Conservation (phyloP, 495 filamentous ascomycete genomes). For the Neurospora sp. region DNA sequence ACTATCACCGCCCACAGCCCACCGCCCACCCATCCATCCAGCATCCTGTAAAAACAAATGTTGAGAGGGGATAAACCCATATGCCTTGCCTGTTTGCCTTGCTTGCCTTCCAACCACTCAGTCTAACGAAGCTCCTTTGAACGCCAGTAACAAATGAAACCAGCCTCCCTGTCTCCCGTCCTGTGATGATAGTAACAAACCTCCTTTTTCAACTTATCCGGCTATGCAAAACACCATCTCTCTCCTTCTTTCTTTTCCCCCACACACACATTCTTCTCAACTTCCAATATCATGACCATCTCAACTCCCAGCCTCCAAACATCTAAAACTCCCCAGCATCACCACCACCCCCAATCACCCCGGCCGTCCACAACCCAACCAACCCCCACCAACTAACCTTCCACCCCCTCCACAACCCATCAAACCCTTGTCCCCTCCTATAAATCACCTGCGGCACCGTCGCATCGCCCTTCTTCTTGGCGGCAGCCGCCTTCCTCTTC, state of each 20-base stretch:
- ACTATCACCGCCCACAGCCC: neutral
- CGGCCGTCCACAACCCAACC: constrained; percentile 65
- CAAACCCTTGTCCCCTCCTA: constrained; percentile 65
- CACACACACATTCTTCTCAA: neutral
- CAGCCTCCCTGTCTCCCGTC: neutral
- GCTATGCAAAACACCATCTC: neutral
- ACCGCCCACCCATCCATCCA: neutral
- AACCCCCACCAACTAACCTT: constrained; percentile 92
- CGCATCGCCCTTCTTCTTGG: constrained; percentile 6
- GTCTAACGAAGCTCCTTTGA: neutral
- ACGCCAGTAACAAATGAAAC: neutral
- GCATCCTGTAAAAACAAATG: neutral
- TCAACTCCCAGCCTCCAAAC: neutral
- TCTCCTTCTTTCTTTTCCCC: neutral
- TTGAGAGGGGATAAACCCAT: neutral
- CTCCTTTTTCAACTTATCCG: neutral
- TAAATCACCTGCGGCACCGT: constrained; percentile 32
- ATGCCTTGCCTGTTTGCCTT: neutral
- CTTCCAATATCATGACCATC: too few relatives aligned
- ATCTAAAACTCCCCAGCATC: constrained; percentile 36
- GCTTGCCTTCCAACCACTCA: neutral
- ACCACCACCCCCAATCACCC: constrained; percentile 33
- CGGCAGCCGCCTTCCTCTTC: neutral
- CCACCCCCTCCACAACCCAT: constrained; percentile 89
- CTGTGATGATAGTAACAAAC: neutral